Evolutionary conservation across 2,329 filamentous ascomycete species (phyloP).

Genomic region (Atkinsonella hypoxylon): DNA sequence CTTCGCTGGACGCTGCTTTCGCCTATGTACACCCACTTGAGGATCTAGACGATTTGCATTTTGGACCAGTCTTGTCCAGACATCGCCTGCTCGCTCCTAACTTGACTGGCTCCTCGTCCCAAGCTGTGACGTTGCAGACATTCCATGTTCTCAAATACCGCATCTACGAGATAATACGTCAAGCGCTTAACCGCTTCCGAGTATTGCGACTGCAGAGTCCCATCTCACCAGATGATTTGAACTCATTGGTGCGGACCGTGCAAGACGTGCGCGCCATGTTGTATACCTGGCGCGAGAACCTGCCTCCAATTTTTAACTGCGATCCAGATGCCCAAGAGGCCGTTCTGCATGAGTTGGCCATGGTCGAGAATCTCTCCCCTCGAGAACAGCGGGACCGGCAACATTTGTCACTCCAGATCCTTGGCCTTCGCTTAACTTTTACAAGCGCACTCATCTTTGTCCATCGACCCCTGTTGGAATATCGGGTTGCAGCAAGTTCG

Average conservation of each 20-base stretch:
- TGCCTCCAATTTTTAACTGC: conserved; percentile 2
- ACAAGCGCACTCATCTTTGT: conserved; percentile 4
- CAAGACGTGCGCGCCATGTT: conserved; percentile 7
- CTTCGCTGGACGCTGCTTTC: conserved; percentile 16
- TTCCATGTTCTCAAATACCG: conserved; percentile 17
- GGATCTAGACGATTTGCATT: conserved; percentile 14
- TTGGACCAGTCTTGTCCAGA: conserved; percentile 1
- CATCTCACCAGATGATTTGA: conserved; percentile 10
- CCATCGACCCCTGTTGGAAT: conserved; percentile 3
- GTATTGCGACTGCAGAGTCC: conserved; percentile 12
- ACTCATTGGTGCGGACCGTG: conserved; percentile 9
- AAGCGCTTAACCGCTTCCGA: conserved; percentile 15
- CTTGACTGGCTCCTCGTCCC: neutral
- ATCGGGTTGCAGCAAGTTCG: conserved; percentile 1
- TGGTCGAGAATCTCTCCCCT: neutral
- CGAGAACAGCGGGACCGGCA: neutral
- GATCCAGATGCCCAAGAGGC: conserved; percentile 3
- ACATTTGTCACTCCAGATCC: conserved; percentile 3
- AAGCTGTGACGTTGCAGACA: conserved; percentile 9
- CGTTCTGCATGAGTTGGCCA: neutral
- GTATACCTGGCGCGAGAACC: conserved; percentile 7
- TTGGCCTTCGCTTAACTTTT: neutral
- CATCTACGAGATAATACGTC: conserved; percentile 17
- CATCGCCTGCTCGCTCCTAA: conserved; percentile 1
- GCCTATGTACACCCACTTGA: conserved; percentile 13